These are phyloP conservation scores for Gaillardinia entomophila DNA, from an alignment of 805 yeast species.

Conservation along the genomic window DNA sequence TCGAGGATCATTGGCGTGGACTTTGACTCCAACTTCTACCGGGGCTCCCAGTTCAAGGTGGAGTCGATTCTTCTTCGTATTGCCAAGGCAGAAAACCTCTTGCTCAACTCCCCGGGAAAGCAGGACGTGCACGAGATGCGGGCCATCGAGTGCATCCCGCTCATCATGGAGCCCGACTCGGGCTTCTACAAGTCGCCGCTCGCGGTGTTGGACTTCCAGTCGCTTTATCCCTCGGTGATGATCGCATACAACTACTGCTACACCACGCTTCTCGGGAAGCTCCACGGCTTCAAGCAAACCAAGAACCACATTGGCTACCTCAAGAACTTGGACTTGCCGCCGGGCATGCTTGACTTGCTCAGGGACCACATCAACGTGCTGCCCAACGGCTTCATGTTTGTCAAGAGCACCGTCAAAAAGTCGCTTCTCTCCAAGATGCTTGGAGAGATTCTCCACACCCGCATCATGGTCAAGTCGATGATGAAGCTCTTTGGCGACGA, in stretches of 20 bases:
- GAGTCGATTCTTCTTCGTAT: slow-evolving; percentile 77
- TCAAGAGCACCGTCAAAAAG: slow-evolving; percentile 56
- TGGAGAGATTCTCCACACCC: slow-evolving; percentile 70
- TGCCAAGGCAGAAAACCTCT: slow-evolving; percentile 67
- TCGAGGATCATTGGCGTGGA: slow-evolving; percentile 86
- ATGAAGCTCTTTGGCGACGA: slow-evolving; percentile 48
- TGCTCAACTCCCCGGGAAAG: slow-evolving; percentile 75
- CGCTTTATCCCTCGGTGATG: slow-evolving; percentile 87
- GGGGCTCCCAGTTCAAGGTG: slow-evolving; percentile 94
- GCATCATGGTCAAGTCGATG: slow-evolving; percentile 73
- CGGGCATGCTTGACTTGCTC: slow-evolving; percentile 51
- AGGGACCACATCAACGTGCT: slow-evolving; percentile 57
- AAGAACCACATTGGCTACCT: slow-evolving; percentile 52
- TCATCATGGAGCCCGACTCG: slow-evolving; percentile 89
- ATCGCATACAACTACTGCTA: slow-evolving; percentile 89
- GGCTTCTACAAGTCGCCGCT: slow-evolving; percentile 83
- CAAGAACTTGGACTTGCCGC: slow-evolving; percentile 37
- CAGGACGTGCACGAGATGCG: slow-evolving; percentile 77
- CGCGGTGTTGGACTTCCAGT: slow-evolving; percentile 87
- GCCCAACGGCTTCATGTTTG: slow-evolving; percentile 85
- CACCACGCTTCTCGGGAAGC: slow-evolving; percentile 62
- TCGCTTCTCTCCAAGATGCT: slow-evolving; percentile 81
- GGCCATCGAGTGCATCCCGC: slow-evolving; percentile 80
- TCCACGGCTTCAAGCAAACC: slow-evolving; percentile 43
- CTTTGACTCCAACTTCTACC: slow-evolving; percentile 74